Evolutionary conservation across 2,329 filamentous ascomycete species (phyloP), one percentile per base, ranked within the genome.

Genomic region (Fusarium mundagurra): DNA sequence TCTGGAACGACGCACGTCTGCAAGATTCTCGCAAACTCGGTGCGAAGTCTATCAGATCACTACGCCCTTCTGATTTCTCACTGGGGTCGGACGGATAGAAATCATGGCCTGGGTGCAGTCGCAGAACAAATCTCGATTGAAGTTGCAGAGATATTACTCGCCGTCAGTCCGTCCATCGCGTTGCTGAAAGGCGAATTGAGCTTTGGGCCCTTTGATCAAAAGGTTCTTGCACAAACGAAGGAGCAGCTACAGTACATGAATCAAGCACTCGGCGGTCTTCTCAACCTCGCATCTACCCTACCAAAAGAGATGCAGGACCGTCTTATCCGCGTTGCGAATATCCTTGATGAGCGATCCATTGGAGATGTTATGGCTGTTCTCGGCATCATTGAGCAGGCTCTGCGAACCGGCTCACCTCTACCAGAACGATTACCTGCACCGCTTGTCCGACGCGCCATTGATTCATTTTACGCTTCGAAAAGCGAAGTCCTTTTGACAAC

Each of bases 351-450:
- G 22, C 78, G 80, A 4, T 80, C 80, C n/a, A 84, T 88, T 16
- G 86, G 84, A 8, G 86, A 88, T 34, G 71, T 87, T 58, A 89
- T 88, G 87, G 85, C 85, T 2, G 85, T 88, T 5, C 74, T 88
- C 2, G 80, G 79, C 3, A 82, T 88, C 7, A 76, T 86, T 12
- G 85, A 87, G 55, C 85, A 87, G 57, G 79, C 85, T 5, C 75
- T 89, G 20, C 82, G 84, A 27, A 87, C 85, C 0, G 86, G 85
- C 0, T 82, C 83, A n/a, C 81, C 87, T 2, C 73, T 87, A 1
- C 87, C 87, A 0, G 84, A 86, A 59, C 79, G 86, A 6, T 71
- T 88, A 1, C 87, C 87, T 0, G 83, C 84, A 3, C 87, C 87
- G 5, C 72, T 88, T 29, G 74, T 87, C 3, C 80, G 82, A 6